Evolutionary conservation across 306 rosid species (phyloP), one percentile per base, ranked within the genome.

Genomic region (Ormosia emarginata): DNA sequence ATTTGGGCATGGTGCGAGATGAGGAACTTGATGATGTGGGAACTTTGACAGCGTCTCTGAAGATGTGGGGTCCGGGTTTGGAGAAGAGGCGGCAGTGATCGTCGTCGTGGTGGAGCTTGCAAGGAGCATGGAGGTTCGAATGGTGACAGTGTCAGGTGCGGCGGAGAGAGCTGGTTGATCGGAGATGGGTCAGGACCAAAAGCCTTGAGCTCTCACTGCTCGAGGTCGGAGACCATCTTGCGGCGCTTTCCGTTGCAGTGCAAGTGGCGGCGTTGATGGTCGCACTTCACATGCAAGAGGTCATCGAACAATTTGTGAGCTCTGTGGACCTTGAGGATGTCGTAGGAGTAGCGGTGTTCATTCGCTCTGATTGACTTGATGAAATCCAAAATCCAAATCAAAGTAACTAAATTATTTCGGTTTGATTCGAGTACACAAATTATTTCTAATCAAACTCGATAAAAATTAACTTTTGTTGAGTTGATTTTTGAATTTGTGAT

Each of bases 151-250:
- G 82, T 69, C 24, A 24, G 24, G 24, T 24, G 24, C 24, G 24
- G 24, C n/a, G 14, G 88, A 49, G 83, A 90, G 79, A 11, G 91
- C 90, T 9, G 94, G 97, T 9, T 89, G 75, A 6, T 84, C 86
- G 0, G 80, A 24, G 83, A 33, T 2, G 82, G 85, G n/a, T 91
- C 99, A 0, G 86, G 73, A 6, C 89, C 83, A 65, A 87, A 87
- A 11, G 95, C 93, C 0, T 92, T 88, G 17, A 88, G 85, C 55
- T 95, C 99, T 32, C 97, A 84, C 75, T 81, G 90, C 33, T 95
- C 99, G 14, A 95, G 99, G 57, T 95, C 99, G 34, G 91, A 90
- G 7, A 93, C 93, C 99, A 93, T 89, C 79, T 77, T 95, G 8
- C 90, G 90, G 53, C 93, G 90, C 87, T 91, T 92, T 58, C 91